Evolutionary conservation across 768 basidiomycete species (phyloP).

Genomic region (Cystofilobasidium bisporidii): DNA sequence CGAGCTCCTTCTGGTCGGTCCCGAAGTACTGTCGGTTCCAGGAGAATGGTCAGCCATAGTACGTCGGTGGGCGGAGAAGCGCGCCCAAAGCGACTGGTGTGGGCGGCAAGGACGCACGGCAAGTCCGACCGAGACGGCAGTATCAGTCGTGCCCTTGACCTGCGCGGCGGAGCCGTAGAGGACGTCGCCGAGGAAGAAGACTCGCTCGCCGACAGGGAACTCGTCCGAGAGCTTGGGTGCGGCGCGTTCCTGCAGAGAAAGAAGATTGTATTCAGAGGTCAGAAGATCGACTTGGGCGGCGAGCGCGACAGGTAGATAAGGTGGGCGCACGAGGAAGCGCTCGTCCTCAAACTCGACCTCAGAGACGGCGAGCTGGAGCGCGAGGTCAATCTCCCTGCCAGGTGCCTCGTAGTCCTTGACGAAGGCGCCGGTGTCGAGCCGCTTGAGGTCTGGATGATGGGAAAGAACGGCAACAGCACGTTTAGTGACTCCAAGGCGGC

Average conservation of each 20-base stretch:
- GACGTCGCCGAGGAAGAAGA: constrained; percentile 92
- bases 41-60: too few species aligned
- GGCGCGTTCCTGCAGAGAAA: constrained; percentile 53
- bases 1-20: constrained; percentile 67
- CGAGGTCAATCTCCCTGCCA: constrained; percentile 74
- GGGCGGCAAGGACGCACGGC: constrained; percentile 52
- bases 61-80: too few species aligned
- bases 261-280: too few species aligned
- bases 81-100: not conserved
- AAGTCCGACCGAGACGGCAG: constrained; percentile 66
- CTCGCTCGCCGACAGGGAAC: constrained; percentile 78
- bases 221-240: constrained; percentile 76
- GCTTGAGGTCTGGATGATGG: constrained; percentile 60
- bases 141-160: constrained; percentile 61
- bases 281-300: too few species aligned
- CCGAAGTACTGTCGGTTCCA: constrained; percentile 89
- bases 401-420: constrained; percentile 85
- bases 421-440: constrained; percentile 77
- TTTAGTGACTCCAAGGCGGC: too few species aligned
- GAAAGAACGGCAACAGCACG: not conserved
- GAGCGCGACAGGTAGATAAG: too few species aligned
- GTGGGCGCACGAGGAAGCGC: constrained; percentile 43
- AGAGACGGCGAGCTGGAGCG: constrained; percentile 73
- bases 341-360: constrained; percentile 82
- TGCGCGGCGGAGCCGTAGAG: constrained; percentile 94